Conservation (phyloP, 2,329 filamentous ascomycete species). For the Fusarium oligoseptatum region DNA sequence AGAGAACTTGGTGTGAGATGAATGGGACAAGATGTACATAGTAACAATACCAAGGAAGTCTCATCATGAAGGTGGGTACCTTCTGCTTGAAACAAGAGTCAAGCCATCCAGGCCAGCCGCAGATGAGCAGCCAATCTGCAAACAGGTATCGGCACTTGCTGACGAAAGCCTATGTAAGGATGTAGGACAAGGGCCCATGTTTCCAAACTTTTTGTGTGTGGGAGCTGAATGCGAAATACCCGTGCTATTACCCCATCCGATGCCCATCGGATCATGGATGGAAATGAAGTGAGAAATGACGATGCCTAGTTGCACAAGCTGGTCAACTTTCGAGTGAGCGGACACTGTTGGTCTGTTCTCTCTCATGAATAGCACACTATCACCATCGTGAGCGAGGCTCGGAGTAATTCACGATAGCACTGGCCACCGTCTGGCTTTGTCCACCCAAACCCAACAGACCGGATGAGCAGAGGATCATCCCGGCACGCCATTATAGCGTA, state of each 20-base stretch:
- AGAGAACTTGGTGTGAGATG: constrained; percentile 2
- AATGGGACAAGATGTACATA: neutral
- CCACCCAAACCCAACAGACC: constrained; percentile 34
- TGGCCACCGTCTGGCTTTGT: neutral
- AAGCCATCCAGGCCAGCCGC: neutral
- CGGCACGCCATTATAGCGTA: constrained; percentile 41
- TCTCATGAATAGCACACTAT: neutral
- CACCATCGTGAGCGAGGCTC: neutral
- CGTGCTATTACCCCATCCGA: constrained; percentile 3
- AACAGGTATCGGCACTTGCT: constrained; percentile 27
- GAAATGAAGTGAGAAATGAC: constrained; percentile 4
- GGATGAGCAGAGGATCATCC: constrained; percentile 40
- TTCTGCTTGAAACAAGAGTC: constrained; percentile 4
- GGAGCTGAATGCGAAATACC: neutral
- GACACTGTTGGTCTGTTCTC: neutral
- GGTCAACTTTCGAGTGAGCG: neutral
- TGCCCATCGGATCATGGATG: neutral
- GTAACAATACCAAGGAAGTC: constrained; percentile 2
- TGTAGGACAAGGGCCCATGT: neutral
- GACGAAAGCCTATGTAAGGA: constrained; percentile 26
- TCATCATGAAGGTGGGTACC: constrained; percentile 8
- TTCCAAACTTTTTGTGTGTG: neutral
- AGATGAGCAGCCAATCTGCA: neutral
- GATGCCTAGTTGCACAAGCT: neutral
- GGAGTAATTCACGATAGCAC: neutral